A percentile compares a stretch with the other conserved stretches of the same genome.
Conservation (phyloP, 2,329 filamentous ascomycete species). For the Colletotrichum karsti region DNA sequence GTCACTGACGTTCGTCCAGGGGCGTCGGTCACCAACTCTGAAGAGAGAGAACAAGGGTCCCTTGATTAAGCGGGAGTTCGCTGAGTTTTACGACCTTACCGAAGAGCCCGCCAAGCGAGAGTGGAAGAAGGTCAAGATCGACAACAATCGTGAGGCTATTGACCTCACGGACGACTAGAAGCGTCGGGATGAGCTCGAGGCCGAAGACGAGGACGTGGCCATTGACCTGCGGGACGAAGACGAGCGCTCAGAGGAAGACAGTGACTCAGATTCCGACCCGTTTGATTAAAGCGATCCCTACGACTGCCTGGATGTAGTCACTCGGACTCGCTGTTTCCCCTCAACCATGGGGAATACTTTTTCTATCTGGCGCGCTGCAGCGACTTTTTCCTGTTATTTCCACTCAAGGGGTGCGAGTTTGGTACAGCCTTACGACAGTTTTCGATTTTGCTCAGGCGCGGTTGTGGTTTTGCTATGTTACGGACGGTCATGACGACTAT, state of each 20-base stretch:
- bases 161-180: constrained; percentile 30
- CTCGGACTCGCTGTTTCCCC: too few species aligned
- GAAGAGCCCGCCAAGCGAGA: constrained; percentile 16
- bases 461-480: neutral
- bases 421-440: too few species aligned
- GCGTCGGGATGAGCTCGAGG: neutral
- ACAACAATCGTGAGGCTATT: constrained; percentile 18
- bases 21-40: neutral
- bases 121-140: constrained; percentile 28
- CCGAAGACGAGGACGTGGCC: neutral
- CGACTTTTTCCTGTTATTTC: neutral
- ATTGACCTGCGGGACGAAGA: neutral
- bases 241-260: neutral
- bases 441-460: neutral
- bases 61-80: constrained; percentile 22
- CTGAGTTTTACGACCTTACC: constrained; percentile 26
- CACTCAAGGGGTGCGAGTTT: neutral
- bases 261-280: neutral
- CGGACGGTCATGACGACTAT: neutral
- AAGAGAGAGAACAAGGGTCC: constrained; percentile 14
- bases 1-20: neutral
- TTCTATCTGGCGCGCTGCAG: too few species aligned
- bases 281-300: too few species aligned
- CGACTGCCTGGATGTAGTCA: too few species aligned
- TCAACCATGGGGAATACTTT: too few species aligned